These are phyloP conservation scores for Nemania serpens DNA, from an alignment of 2,329 filamentous ascomycete genomes.

Conservation along the genomic window DNA sequence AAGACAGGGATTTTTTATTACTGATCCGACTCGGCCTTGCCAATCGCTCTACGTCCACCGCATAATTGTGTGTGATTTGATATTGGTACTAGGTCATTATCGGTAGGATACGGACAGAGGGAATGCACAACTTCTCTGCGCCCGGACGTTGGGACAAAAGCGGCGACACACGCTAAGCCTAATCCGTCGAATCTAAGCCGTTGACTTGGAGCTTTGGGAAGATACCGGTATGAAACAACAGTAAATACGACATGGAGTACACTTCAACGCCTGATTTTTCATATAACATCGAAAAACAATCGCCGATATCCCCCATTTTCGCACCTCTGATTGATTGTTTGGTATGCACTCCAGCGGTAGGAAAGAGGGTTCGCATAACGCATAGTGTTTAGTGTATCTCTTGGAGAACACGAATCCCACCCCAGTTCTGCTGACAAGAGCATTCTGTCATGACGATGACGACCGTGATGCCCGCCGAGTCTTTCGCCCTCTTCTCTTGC, in stretches of 20 bases:
- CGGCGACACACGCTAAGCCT: slow-evolving; percentile 5
- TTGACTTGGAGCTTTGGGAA: not conserved
- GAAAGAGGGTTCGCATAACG: not conserved
- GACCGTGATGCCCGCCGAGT: not conserved
- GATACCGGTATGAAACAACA: too few species aligned
- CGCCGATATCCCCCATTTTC: slow-evolving; percentile 5
- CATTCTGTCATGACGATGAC: not conserved
- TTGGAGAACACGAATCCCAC: not conserved
- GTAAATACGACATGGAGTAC: too few species aligned
- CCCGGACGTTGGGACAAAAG: not conserved
- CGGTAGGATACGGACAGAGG: not conserved
- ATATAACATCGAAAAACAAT: not conserved
- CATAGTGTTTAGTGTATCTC: not conserved
- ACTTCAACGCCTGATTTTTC: not conserved
- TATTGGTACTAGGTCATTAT: not conserved
- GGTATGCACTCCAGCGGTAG: not conserved
- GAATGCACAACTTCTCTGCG: not conserved
- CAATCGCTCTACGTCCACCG: not conserved
- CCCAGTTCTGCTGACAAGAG: not conserved
- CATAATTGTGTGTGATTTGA: not conserved
- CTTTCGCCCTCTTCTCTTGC: not conserved
- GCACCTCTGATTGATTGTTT: not conserved
- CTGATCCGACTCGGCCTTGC: too few species aligned
- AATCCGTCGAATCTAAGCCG: slow-evolving; percentile 2
- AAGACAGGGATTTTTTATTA: too few species aligned